Base-by-base conservation (phyloP, 495 filamentous ascomycete genomes). In the Penicillium herquei region DNA sequence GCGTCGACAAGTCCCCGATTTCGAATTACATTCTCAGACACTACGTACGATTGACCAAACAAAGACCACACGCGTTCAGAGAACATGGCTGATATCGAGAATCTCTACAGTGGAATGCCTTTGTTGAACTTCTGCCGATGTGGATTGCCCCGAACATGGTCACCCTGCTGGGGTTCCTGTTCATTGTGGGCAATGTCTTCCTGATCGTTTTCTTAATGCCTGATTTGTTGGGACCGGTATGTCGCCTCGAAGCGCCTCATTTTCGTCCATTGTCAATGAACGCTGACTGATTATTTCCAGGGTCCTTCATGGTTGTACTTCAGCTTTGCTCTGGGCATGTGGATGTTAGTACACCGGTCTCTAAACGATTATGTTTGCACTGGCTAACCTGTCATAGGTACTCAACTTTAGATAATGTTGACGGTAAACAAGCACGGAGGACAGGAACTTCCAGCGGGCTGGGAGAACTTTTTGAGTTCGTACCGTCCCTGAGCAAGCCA, bases 141-240 rank as follows among this genome's bases (percentile, higher is more conserved):
- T 98, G 92, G 91, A 80, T 98, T 33, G 95, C 95, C 11, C 94
- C 94, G 7, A 98, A 98, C 69, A 92, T 96, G 84, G 93, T 98
- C 35, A 98, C 94, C 59, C 84, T 98, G 8, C 69, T 98, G 18
- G 94, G 94, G 53, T 98, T 98, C 82, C 84, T 88, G 72, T 98
- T 90, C 74, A 96, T 98, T 60, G 75, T 98, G 12, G 83, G 74
- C 45, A 97, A 98, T 67, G 87, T 98, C 52, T 83, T 80, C 45
- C 77, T 92, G 48, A 78, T 97, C 51, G 84, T 87, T 46, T 77
- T 95, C 39, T 87, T 84, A 63, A 88, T 98, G 78, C 95, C 95
- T 48, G 94, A 97, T 75, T 78, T 98, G 26, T 81, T 90, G 30
- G 95, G 95, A 67, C 94, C 94, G 56, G 90, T 93, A 83, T 64